These are phyloP conservation scores for Metschnikowia similis DNA, from an alignment of 805 yeast genomes.

Conservation along the genomic window DNA sequence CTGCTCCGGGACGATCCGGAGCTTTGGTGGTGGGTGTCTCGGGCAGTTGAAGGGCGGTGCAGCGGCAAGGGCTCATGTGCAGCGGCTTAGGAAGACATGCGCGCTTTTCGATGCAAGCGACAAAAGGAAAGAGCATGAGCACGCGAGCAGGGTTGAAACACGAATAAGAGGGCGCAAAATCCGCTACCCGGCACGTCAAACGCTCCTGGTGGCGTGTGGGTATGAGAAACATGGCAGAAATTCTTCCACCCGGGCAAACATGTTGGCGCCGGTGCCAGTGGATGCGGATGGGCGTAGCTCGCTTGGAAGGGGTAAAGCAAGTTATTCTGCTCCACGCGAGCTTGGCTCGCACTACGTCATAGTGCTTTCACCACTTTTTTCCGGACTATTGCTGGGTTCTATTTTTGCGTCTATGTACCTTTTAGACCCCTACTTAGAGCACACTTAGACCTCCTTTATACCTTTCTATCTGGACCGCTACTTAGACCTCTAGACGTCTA, in stretches of 20 bases:
- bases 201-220: too few relatives aligned
- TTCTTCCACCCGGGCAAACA: neutral
- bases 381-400: too few relatives aligned
- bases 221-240: too few relatives aligned
- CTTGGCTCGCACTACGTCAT: neutral
- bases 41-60: neutral
- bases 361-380: neutral
- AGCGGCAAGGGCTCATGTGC: neutral
- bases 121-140: neutral
- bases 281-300: too few relatives aligned
- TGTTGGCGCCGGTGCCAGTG: neutral
- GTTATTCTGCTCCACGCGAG: neutral
- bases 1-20: neutral
- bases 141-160: neutral
- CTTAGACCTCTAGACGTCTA: too few relatives aligned
- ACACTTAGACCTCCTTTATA: too few relatives aligned
- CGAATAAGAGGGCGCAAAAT: neutral
- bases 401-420: too few relatives aligned
- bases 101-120: neutral
- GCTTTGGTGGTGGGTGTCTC: neutral
- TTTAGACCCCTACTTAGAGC: too few relatives aligned
- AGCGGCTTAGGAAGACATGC: neutral
- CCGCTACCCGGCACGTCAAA: neutral
- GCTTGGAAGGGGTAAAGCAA: neutral
- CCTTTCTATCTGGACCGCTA: too few relatives aligned